Percentiles rank a stretch among this genome's conserved stretches.
Evolutionary conservation across 139 green algal species (phyloP).

Genomic region (Ettlia oleoabundans): DNA sequence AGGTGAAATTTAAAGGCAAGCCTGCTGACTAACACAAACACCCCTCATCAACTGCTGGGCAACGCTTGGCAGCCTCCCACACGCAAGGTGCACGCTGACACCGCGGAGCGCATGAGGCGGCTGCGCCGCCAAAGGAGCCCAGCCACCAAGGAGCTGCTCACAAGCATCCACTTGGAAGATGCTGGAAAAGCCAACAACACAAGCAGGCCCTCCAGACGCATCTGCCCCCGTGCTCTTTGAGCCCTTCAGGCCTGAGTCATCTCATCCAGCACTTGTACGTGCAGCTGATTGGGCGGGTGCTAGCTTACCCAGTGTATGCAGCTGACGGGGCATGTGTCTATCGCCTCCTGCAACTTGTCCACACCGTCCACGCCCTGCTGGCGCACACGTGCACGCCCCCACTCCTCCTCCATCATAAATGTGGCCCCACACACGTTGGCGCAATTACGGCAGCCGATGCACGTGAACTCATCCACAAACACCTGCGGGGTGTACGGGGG

Average conservation of each 20-base stretch:
- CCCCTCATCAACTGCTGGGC: too few relatives aligned
- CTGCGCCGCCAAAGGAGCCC: not conserved
- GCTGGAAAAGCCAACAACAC: not conserved
- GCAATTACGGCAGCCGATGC: conserved; percentile 90
- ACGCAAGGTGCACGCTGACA: too few relatives aligned
- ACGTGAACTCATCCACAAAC: conserved; percentile 90
- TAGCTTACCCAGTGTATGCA: conserved; percentile 89
- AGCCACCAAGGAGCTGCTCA: not conserved
- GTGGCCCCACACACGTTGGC: conserved; percentile 69
- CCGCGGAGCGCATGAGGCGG: not conserved
- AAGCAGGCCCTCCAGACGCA: too few relatives aligned
- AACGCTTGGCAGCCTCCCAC: too few relatives aligned
- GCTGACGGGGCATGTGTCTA: conserved; percentile 83
- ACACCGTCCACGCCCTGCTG: conserved; percentile 17
- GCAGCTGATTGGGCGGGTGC: not conserved
- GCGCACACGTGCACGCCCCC: conserved; percentile 55
- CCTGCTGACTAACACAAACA: too few relatives aligned
- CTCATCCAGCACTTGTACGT: not conserved
- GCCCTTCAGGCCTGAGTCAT: not conserved
- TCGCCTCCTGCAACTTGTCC: conserved; percentile 48
- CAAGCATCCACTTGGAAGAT: not conserved
- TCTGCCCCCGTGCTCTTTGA: too few relatives aligned
- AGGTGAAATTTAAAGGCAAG: too few relatives aligned
- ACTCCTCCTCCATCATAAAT: conserved; percentile 80
- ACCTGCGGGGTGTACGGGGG: too few relatives aligned